phyloP scores from a whole-genome alignment of 1,284 basidiomycete genomes.

The Bjerkandera adusta region DNA sequence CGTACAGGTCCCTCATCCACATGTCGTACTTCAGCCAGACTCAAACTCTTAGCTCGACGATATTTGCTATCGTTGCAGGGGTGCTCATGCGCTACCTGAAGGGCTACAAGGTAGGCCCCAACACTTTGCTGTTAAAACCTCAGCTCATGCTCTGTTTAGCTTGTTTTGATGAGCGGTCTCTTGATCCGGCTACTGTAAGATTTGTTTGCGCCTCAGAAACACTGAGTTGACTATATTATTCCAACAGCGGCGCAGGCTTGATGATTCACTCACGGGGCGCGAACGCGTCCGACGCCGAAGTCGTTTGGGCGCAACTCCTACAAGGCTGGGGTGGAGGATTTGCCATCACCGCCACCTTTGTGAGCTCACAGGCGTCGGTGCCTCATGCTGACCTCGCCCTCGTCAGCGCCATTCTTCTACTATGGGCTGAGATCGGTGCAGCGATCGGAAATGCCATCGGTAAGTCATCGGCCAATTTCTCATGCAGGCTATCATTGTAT shows the following conservation, averaged over 20 bases:
- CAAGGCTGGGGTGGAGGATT: slow-evolving; percentile 82
- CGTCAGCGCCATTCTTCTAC: slow-evolving; percentile 78
- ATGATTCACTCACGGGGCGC: slow-evolving; percentile 75
- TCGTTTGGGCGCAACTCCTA: slow-evolving; percentile 72
- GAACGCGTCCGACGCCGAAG: slow-evolving; percentile 53
- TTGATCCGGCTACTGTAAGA: slow-evolving; percentile 64
- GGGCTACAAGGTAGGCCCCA: slow-evolving; percentile 65
- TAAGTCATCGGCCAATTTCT: slow-evolving; percentile 48
- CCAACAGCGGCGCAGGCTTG: slow-evolving; percentile 61
- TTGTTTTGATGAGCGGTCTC: slow-evolving; percentile 67
- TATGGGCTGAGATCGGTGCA: slow-evolving; percentile 81
- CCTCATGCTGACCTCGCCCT: slow-evolving; percentile 77
- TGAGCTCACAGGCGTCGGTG: slow-evolving; percentile 79
- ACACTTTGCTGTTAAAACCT: slow-evolving; percentile 35
- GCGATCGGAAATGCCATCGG: slow-evolving; percentile 66
- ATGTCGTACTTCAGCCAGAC: slow-evolving; percentile 54
- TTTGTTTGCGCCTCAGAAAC: slow-evolving; percentile 41
- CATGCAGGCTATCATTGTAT: slow-evolving; percentile 43
- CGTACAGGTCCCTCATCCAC: slow-evolving; percentile 45
- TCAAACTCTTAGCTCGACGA: slow-evolving; percentile 59
- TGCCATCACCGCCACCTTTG: slow-evolving; percentile 66
- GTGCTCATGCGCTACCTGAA: slow-evolving; percentile 50
- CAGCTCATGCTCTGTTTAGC: slow-evolving; percentile 23
- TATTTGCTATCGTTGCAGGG: slow-evolving; percentile 65
- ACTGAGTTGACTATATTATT: slow-evolving; percentile 68